A percentile compares a stretch with the other conserved stretches of the same genome.
These are phyloP conservation scores for Knoxdaviesia proteae DNA, from an alignment of 2,329 filamentous ascomycete genomes.

Conservation along the genomic window DNA sequence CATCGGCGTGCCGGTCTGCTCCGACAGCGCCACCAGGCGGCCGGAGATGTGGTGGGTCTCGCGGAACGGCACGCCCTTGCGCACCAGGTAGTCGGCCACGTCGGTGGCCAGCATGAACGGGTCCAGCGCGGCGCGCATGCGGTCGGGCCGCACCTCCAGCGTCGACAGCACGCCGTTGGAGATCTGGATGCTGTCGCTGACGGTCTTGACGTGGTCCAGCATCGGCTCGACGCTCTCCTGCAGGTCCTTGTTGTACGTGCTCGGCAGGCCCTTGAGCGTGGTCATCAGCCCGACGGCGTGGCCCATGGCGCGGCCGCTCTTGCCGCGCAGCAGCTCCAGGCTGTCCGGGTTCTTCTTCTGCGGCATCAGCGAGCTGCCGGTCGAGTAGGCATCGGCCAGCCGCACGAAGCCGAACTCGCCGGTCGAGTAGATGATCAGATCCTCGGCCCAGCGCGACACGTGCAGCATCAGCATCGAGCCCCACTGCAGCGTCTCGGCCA, in stretches of 20 bases:
- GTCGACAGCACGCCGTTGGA: constrained; percentile 64
- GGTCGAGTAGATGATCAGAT: constrained; percentile 66
- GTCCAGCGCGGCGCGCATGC: constrained; percentile 60
- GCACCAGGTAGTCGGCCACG: constrained; percentile 41
- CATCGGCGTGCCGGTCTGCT: constrained; percentile 45
- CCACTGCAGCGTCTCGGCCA: constrained; percentile 67
- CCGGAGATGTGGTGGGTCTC: constrained; percentile 66
- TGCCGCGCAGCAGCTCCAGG: constrained; percentile 52
- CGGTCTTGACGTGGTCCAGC: constrained; percentile 64
- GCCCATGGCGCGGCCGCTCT: constrained; percentile 56
- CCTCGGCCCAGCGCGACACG: constrained; percentile 63
- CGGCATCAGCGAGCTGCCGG: constrained; percentile 58
- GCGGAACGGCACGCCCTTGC: constrained; percentile 53
- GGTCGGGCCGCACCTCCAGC: constrained; percentile 44
- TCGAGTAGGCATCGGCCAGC: constrained; percentile 61
- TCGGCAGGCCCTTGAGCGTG: constrained; percentile 50
- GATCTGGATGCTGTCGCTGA: constrained; percentile 64
- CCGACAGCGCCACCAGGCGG: constrained; percentile 45
- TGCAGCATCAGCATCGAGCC: constrained; percentile 59
- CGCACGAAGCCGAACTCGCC: constrained; percentile 58
- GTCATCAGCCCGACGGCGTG: constrained; percentile 61
- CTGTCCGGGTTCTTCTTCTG: constrained; percentile 72
- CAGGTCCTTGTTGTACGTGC: constrained; percentile 81
- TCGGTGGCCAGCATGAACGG: constrained; percentile 68
- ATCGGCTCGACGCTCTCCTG: constrained; percentile 77